Conservation (phyloP, 1,139 yeast species). For the Protomyces gravidus region DNA sequence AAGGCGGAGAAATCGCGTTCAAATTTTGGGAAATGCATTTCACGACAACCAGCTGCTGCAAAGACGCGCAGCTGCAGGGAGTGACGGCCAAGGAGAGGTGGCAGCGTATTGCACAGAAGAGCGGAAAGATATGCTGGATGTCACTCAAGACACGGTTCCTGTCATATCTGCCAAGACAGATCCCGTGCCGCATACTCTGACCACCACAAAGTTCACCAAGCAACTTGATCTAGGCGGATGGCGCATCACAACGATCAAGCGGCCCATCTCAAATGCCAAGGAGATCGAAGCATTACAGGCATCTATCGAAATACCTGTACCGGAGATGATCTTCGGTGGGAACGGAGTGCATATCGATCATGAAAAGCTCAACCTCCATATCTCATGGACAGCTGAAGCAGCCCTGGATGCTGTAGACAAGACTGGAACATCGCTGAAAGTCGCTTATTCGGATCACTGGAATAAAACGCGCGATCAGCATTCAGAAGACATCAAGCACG, state of each 20-base stretch:
- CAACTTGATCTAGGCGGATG: constrained; percentile 43
- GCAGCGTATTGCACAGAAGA: too few relatives aligned
- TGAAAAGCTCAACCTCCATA: constrained; percentile 44
- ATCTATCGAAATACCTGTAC: constrained; percentile 70
- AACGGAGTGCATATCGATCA: constrained; percentile 58
- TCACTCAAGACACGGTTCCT: background rate
- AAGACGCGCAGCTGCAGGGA: too few relatives aligned
- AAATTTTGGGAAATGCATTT: too few relatives aligned
- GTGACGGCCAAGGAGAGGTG: too few relatives aligned
- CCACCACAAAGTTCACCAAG: constrained; percentile 5
- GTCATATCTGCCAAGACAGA: background rate
- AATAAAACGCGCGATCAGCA: constrained; percentile 38
- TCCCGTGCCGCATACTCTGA: constrained; percentile 28
- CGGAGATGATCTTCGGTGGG: constrained; percentile 98
- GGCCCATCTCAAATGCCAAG: constrained; percentile 68
- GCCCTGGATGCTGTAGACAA: constrained; percentile 67
- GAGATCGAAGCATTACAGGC: constrained; percentile 70
- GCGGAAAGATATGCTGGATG: background rate
- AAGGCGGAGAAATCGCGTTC: too few relatives aligned
- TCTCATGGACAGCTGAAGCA: constrained; percentile 70
- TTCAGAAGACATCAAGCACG: constrained; percentile 48
- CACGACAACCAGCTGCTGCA: background rate
- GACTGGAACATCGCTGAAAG: constrained; percentile 55
- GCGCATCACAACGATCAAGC: constrained; percentile 67
- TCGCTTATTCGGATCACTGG: constrained; percentile 71